phyloP scores from a whole-genome alignment of 1,284 basidiomycete genomes.

The Cryptococcus sp. region DNA sequence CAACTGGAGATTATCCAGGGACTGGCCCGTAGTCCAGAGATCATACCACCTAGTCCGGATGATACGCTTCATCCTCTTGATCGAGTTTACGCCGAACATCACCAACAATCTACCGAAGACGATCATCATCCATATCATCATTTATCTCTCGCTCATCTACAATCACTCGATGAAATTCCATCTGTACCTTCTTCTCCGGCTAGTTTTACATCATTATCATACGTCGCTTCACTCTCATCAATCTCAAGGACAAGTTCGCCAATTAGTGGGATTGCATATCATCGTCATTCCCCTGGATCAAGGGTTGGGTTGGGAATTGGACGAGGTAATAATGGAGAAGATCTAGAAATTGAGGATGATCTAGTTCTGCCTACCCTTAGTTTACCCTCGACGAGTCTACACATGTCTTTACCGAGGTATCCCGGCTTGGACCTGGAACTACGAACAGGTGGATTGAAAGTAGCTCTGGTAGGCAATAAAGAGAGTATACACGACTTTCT shows the following conservation, averaged over 20 bases:
- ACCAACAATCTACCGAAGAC: background rate
- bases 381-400: conserved; percentile 34
- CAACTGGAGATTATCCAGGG: background rate
- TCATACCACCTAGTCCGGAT: conserved; percentile 2
- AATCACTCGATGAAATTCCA: background rate
- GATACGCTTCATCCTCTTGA: conserved; percentile 4
- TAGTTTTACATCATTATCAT: conserved; percentile 2
- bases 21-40: background rate
- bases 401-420: conserved; percentile 29
- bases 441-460: conserved; percentile 5
- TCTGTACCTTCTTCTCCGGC: background rate
- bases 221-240: conserved; percentile 24
- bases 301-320: background rate
- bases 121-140: background rate
- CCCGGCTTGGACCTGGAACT: background rate
- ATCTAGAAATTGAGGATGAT: conserved; percentile 10
- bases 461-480: conserved; percentile 23
- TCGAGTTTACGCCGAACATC: background rate
- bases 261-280: background rate
- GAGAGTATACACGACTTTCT: conserved; percentile 23
- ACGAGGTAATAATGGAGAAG: background rate
- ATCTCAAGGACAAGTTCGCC: conserved; percentile 19
- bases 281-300: background rate
- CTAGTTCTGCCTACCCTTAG: conserved; percentile 35
- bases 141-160: conserved; percentile 1